Base-by-base conservation (phyloP, 2,329 filamentous ascomycete genomes). In the Passalora sequoiae region DNA sequence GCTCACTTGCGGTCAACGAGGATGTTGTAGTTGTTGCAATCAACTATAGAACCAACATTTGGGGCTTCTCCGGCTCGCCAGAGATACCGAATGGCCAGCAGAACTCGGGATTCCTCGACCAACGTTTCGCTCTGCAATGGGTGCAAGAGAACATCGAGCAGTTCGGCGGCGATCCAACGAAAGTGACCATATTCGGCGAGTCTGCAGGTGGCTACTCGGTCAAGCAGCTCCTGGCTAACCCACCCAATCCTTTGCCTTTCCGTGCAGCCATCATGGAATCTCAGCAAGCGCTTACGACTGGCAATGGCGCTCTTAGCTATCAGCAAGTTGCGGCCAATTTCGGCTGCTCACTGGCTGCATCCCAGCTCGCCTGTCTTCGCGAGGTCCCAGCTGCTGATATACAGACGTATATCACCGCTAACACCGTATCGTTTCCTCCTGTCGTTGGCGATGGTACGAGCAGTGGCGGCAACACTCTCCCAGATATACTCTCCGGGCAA, bases 141-240 rank as follows among this genome's bases (percentile, higher is more conserved):
- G 59, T 63, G 3, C 68, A 70, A 47, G 65, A 72, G 16, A 82
- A 82, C 59, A 75, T 81, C 40, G 69, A 47, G 17, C 49, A 51
- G 2, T 63, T 65, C 36, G 61, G 60, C 21, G 60, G 80, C 1
- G 74, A 84, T 55, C 67, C 67, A 3, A 62, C 65, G 7, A 73
- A 76, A 43, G 70, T 54, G 9, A 54, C 51, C 1, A 28, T 54
- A 3, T 53, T 52, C 15, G 51, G 51, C 8, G 49, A 54, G 31
- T 46, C 40, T 4, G 53, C 53, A 12, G 53, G 53, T n/a, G 53
- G 44, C 13, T 42, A 44, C 19, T 42, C 32, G 17, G 30, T 47
- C 40, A 46, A 48, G 25, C 43, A 46, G 16, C 40, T 54, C 15
- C 47, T 53, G 7, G 48, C 50, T 4, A 38, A 50, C 8, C 50